A percentile compares a stretch with the other conserved stretches of the same genome.
Conservation (phyloP, 495 filamentous ascomycete species). For the Xylaria palmicola region DNA sequence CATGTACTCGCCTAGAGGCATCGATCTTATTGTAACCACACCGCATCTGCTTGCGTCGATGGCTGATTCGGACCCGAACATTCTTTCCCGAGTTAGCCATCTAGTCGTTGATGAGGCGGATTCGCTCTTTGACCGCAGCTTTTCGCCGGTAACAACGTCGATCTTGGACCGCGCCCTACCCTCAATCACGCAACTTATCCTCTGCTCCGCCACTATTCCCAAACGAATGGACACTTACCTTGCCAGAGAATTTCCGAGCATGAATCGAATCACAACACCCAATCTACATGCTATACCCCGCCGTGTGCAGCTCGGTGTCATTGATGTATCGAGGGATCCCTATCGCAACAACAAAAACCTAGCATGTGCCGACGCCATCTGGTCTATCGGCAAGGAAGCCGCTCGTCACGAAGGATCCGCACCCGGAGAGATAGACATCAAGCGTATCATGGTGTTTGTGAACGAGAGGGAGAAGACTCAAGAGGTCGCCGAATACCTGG, state of each 20-base stretch:
- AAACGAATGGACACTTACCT: conserved; percentile 80
- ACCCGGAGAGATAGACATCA: conserved; percentile 56
- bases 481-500: conserved; percentile 76
- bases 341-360: conserved; percentile 88
- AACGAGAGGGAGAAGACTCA: conserved; percentile 90
- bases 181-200: conserved; percentile 81
- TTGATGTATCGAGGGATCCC: conserved; percentile 84
- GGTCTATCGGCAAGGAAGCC: conserved; percentile 82
- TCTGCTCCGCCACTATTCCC: conserved; percentile 96
- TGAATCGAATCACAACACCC: conserved; percentile 82
- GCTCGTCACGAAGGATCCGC: conserved; percentile 49
- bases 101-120: conserved; percentile 94
- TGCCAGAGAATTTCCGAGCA: conserved; percentile 75
- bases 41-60: conserved; percentile 86
- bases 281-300: conserved; percentile 95
- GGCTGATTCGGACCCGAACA: conserved; percentile 79
- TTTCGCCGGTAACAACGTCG: conserved; percentile 74
- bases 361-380: conserved; percentile 92
- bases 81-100: conserved; percentile 82
- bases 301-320: conserved; percentile 87
- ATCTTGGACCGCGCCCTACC: conserved; percentile 76
- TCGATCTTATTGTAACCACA: conserved; percentile 85
- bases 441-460: conserved; percentile 93
- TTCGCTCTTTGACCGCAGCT: conserved; percentile 89
- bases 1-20: conserved; percentile 74